Evolutionary conservation across 2,329 filamentous ascomycete species (phyloP).

Genomic region (Nemania bipapillata): DNA sequence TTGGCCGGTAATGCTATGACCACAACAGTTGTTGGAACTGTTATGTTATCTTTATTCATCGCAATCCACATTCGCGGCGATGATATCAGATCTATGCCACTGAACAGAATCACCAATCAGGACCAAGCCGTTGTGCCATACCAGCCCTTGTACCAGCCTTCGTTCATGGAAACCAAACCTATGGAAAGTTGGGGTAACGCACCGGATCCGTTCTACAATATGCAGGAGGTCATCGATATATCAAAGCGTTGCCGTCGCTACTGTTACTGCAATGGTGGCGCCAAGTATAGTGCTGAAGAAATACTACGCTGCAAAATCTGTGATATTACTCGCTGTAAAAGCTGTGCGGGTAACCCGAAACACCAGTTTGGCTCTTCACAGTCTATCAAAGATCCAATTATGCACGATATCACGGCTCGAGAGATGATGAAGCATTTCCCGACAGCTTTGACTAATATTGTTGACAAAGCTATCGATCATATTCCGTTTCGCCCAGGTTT

Average conservation of each 20-base stretch:
- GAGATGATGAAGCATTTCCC: slow-evolving; percentile 44
- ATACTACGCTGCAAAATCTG: slow-evolving; percentile 52
- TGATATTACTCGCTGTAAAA: slow-evolving; percentile 52
- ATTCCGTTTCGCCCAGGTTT: slow-evolving; percentile 20
- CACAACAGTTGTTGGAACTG: slow-evolving; percentile 74
- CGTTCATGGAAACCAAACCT: neutral
- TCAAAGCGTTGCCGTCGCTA: slow-evolving; percentile 46
- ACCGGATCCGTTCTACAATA: neutral
- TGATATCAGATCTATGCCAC: neutral
- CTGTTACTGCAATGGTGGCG: slow-evolving; percentile 52
- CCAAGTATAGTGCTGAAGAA: slow-evolving; percentile 47
- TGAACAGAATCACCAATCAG: slow-evolving; percentile 4
- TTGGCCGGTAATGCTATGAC: slow-evolving; percentile 85
- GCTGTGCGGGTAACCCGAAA: slow-evolving; percentile 55
- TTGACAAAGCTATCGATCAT: slow-evolving; percentile 1
- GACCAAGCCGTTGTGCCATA: slow-evolving; percentile 5
- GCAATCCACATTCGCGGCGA: slow-evolving; percentile 34
- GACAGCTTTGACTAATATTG: slow-evolving; percentile 31
- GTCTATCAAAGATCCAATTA: slow-evolving; percentile 37
- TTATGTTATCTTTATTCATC: slow-evolving; percentile 69
- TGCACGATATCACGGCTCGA: slow-evolving; percentile 35
- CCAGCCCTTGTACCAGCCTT: slow-evolving; percentile 23
- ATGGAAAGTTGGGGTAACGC: slow-evolving; percentile 24
- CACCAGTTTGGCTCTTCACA: slow-evolving; percentile 45
- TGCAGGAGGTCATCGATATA: slow-evolving; percentile 35